Evolutionary conservation across 306 rosid genomes (phyloP).

Genomic region (Erythrophleum fordii): DNA sequence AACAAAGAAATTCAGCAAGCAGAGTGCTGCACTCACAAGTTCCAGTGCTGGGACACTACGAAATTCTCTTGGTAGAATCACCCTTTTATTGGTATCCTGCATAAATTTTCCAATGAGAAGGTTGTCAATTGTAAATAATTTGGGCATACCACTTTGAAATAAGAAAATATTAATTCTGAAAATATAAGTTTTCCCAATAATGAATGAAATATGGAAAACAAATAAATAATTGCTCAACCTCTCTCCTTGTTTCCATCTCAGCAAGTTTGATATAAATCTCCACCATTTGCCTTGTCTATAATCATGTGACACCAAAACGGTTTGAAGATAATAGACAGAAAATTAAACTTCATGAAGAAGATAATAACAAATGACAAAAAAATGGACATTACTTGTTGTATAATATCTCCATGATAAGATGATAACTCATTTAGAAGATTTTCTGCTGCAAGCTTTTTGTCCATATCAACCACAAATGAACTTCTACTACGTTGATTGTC

Average conservation of each 20-base stretch:
- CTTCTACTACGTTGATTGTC: conserved; percentile 83
- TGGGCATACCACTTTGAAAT: conserved; percentile 9
- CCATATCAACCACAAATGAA: conserved; percentile 94
- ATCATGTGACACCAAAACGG: conserved; percentile 3
- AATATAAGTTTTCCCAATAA: conserved; percentile 17
- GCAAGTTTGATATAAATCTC: conserved; percentile 97
- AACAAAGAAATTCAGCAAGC: conserved; percentile 28
- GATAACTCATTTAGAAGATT: conserved; percentile 74
- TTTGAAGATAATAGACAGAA: conserved; percentile 16
- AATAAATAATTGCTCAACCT: conserved; percentile 57
- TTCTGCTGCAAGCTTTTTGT: conserved; percentile 93
- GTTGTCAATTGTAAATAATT: not conserved
- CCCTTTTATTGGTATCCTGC: conserved; percentile 87
- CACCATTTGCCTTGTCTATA: conserved; percentile 91
- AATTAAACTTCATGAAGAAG: conserved; percentile 19
- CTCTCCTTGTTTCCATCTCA: conserved; percentile 86
- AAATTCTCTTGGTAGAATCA: conserved; percentile 83
- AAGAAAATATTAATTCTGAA: conserved; percentile 18
- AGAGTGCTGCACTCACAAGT: conserved; percentile 63
- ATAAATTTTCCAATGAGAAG: conserved; percentile 40
- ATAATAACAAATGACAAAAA: not conserved
- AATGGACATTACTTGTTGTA: conserved; percentile 62
- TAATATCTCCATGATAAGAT: conserved; percentile 71
- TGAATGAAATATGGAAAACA: conserved; percentile 33
- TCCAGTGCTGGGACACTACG: conserved; percentile 75